Percentiles rank a stretch among this genome's conserved stretches.
These are phyloP conservation scores for Fusarium sp. DNA, from an alignment of 2,329 filamentous ascomycete species.

Conservation along the genomic window DNA sequence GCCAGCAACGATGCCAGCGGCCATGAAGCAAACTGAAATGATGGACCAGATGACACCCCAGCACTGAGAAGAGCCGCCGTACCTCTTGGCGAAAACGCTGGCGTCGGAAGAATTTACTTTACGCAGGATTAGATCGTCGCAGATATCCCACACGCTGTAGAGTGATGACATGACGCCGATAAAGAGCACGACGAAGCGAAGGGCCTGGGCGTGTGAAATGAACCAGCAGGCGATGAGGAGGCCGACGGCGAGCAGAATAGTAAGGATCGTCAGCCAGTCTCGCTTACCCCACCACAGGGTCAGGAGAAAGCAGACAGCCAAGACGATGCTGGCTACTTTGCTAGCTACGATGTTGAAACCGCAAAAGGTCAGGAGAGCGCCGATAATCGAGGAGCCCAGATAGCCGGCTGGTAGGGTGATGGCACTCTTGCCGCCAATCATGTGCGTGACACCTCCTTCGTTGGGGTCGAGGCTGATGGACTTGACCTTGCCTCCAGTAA, in stretches of 20 bases:
- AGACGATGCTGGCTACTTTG: slow-evolving; percentile 80
- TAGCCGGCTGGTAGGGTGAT: slow-evolving; percentile 83
- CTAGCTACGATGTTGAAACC: slow-evolving; percentile 85
- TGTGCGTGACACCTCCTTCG: slow-evolving; percentile 83
- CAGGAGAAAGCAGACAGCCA: slow-evolving; percentile 81
- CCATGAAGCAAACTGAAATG: slow-evolving; percentile 78
- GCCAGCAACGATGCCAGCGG: slow-evolving; percentile 78
- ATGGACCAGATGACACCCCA: slow-evolving; percentile 85
- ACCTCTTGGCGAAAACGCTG: slow-evolving; percentile 81
- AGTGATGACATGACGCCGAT: slow-evolving; percentile 86
- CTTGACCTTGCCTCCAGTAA: slow-evolving; percentile 79
- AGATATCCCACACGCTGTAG: slow-evolving; percentile 88
- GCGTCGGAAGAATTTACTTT: slow-evolving; percentile 86
- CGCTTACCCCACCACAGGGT: slow-evolving; percentile 84
- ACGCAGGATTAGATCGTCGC: slow-evolving; percentile 82
- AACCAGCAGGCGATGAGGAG: slow-evolving; percentile 83
- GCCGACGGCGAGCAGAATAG: slow-evolving; percentile 76
- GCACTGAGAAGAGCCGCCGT: slow-evolving; percentile 83
- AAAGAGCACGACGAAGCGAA: slow-evolving; percentile 81
- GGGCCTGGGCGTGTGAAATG: slow-evolving; percentile 78
- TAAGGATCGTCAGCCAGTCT: slow-evolving; percentile 82
- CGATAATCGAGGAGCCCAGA: slow-evolving; percentile 80
- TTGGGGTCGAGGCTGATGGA: slow-evolving; percentile 81
- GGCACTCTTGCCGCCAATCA: slow-evolving; percentile 77
- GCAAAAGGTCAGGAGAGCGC: slow-evolving; percentile 81